phyloP scores from a whole-genome alignment of 306 rosid species.

The Quercus wislizeni region DNA sequence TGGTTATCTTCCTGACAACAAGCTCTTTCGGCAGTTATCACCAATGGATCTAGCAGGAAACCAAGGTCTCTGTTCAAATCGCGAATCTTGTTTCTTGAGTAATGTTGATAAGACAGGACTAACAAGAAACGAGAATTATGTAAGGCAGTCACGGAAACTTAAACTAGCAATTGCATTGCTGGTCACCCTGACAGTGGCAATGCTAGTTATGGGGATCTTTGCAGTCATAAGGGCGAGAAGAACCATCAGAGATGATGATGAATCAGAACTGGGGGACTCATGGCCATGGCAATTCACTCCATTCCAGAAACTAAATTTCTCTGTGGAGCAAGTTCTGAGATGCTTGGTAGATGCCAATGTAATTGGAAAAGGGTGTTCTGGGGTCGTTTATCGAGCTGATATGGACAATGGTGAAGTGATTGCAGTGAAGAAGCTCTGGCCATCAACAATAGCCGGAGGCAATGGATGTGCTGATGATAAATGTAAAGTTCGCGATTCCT shows the following conservation, averaged over 20 bases:
- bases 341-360: conserved; percentile 71
- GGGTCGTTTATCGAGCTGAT: conserved; percentile 85
- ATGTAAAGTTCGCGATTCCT: conserved; percentile 73
- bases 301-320: conserved; percentile 85
- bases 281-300: conserved; percentile 96
- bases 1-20: conserved; percentile 83
- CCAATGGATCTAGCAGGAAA: conserved; percentile 67
- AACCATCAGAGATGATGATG: conserved; percentile 50
- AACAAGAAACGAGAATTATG: conserved; percentile 30
- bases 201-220: conserved; percentile 68
- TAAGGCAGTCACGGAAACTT: conserved; percentile 50
- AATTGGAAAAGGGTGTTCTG: conserved; percentile 91
- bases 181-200: conserved; percentile 57
- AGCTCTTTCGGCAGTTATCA: conserved; percentile 74
- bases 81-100: conserved; percentile 59
- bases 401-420: conserved; percentile 68
- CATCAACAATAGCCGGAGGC: conserved; percentile 47
- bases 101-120: conserved; percentile 35
- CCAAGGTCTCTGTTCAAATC: conserved; percentile 64
- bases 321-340: conserved; percentile 69
- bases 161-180: conserved; percentile 75
- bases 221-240: conserved; percentile 76
- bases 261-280: conserved; percentile 75
- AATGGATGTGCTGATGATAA: conserved; percentile 54
- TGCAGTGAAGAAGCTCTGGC: conserved; percentile 97